phyloP scores from a whole-genome alignment of 1,284 basidiomycete genomes.

The Microbotryum lychnidis-dioicae region DNA sequence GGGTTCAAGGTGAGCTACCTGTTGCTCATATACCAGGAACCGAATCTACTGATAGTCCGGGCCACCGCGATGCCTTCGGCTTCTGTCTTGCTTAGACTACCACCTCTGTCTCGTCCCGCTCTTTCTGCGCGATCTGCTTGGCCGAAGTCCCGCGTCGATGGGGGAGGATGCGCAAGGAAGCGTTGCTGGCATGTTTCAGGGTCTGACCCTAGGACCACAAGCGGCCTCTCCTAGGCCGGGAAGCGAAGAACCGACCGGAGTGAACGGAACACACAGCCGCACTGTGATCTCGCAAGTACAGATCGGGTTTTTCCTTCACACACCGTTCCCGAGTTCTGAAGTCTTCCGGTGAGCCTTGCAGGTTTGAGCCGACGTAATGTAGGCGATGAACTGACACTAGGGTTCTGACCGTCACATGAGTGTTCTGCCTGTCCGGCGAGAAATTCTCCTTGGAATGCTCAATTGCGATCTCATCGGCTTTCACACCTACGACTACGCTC shows the following conservation, averaged over 20 bases:
- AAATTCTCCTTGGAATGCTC: constrained; percentile 89
- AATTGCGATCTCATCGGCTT: constrained; percentile 97
- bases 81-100: constrained; percentile 34
- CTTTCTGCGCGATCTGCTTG: constrained; percentile 79
- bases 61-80: not conserved
- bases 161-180: constrained; percentile 55
- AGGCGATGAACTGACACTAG: not conserved
- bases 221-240: not conserved
- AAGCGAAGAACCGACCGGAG: constrained; percentile 45
- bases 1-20: constrained; percentile 65
- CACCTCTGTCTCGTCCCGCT: constrained; percentile 88
- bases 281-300: constrained; percentile 50
- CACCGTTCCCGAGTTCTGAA: constrained; percentile 94
- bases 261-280: constrained; percentile 33
- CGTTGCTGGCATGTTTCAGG: constrained; percentile 47
- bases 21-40: not conserved
- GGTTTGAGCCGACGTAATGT: not conserved
- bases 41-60: not conserved
- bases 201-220: constrained; percentile 40
- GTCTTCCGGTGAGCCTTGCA: constrained; percentile 75
- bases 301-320: constrained; percentile 98
- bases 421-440: constrained; percentile 89
- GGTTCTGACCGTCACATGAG: constrained; percentile 44
- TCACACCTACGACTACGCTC: constrained; percentile 99
- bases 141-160: constrained; percentile 48